Evolutionary conservation across 805 yeast species (phyloP), one percentile per base, ranked within the genome.

Genomic region (Pichia ethanolica): DNA sequence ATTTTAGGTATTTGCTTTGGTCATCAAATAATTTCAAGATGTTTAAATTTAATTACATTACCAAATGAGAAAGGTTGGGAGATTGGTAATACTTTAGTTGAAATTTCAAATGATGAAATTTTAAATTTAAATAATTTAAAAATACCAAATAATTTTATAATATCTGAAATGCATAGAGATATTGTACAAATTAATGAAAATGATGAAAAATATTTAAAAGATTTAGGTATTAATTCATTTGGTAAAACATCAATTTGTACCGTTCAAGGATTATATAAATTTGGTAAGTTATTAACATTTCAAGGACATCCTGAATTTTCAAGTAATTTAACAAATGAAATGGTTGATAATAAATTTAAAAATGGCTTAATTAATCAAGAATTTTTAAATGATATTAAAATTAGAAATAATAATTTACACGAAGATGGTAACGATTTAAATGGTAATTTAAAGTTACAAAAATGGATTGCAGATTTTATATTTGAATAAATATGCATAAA

Each of bases 261-360:
- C 1, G 67, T 77, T 35, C 97, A 89, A 66, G 95, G 95, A 0
- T 67, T 86, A 32, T 76, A 75, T 48, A 75, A 77, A 39, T 71
- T 73, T 0, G 60, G 71, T 26, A 71, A 73, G 41, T 47, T 85
- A 7, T 65, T 89, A 26, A 78, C 93, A 0, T 77, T 89, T 56
- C 97, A 89, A 65, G 96, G 96, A 0, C 97, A 89, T 59, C 97
- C 97, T 0, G 97, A 89, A 62, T 89, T 86, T 59, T 60, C 68
- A 28, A 67, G 69, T 0, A 71, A 64, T 4, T 60, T 61, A 25
- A 61, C 65, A 3, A 39, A 52, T 4, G 41, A 39, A 1, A 30
- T 59, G 30, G 45, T 51, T 13, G 45, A 50, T 7, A 33, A 30
- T 4, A 40, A 48, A 27, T 20, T 25, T 11, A 39, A 47, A 5